phyloP scores from a whole-genome alignment of 1,284 basidiomycete genomes.

The Anthracocystis setariae region DNA sequence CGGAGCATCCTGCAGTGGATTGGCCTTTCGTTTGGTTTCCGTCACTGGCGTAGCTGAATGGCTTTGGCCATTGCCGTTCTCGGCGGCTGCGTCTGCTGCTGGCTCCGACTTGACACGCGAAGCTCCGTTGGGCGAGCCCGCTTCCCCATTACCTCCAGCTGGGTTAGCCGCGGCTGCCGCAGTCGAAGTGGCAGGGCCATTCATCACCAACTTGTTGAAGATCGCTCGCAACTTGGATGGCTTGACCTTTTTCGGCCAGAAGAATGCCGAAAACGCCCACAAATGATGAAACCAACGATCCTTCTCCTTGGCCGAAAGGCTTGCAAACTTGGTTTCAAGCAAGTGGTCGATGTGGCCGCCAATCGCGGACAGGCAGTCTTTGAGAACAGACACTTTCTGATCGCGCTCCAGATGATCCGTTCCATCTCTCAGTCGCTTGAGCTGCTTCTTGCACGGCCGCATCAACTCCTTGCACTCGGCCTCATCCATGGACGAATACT shows the following conservation, averaged over 20 bases:
- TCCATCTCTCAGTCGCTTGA: conserved; percentile 90
- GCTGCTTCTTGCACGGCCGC: conserved; percentile 94
- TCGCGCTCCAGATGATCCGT: conserved; percentile 91
- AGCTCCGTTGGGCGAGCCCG: conserved; percentile 11
- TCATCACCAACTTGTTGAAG: conserved; percentile 59
- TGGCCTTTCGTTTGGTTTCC: conserved; percentile 44
- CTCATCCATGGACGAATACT: conserved; percentile 86
- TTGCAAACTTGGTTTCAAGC: conserved; percentile 75
- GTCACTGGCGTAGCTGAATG: conserved; percentile 8
- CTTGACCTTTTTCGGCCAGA: conserved; percentile 88
- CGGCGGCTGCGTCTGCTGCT: conserved; percentile 14
- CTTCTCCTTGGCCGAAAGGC: conserved; percentile 78
- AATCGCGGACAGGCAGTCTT: conserved; percentile 93
- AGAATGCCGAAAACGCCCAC: conserved; percentile 85
- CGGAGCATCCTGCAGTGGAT: conserved; percentile 43
- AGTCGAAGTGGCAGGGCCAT: conserved; percentile 23
- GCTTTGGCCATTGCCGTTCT: conserved; percentile 24
- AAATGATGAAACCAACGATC: conserved; percentile 91
- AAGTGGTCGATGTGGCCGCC: conserved; percentile 90
- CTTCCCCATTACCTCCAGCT: conserved; percentile 9
- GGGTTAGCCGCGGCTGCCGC: conserved; percentile 12
- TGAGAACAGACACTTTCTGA: conserved; percentile 93
- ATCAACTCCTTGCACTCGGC: conserved; percentile 91
- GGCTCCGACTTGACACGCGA: conserved; percentile 30
- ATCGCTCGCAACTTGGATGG: conserved; percentile 60